Evolutionary conservation across 129 eudicot genomes (phyloP), one percentile per base, ranked within the genome.

Genomic region (Scalesia atractyloides): DNA sequence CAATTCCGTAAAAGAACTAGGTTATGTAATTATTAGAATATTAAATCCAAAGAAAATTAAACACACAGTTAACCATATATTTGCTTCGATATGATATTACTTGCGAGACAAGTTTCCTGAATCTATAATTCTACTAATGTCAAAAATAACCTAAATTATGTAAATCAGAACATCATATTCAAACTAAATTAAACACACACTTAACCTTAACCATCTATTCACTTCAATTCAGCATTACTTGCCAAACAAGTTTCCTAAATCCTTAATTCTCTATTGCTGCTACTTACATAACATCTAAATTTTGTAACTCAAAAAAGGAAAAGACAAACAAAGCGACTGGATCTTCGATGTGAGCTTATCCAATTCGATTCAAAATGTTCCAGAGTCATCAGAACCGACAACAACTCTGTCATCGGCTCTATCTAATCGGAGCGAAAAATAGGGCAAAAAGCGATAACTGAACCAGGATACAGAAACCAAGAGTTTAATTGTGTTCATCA

Each of bases 341-440:
- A 92, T 85, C 95, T 85, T 85, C 30, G 87, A 85, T 43, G 76
- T 79, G 62, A 92, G 96, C 12, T 84, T 84, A 64, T 80, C 89
- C 75, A 85, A 66, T 59, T 85, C 78, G 74, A 79, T 57, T 75
- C 66, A 69, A 9, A 76, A 64, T 26, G 72, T 67, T 39, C 80
- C 86, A n/a, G 84, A 66, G 0, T 51, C 86, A 22, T 81, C 87
- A 62, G 91, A 86, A 74, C 84, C 67, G 53, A 75, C 74, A 8
- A 58, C 66, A 19, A 68, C 83, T 62, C 56, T 85, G 34, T 65
- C 82, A 15, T 5, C 78, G 72, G 57, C 8, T 75, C 84, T n/a
- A 75, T 82, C 84, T 59, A 65, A 80, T 70, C 66, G 50, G 82
- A 53, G 79, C 19, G 66, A 59, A 59, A 48, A 82, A 58, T 20